A percentile compares a stretch with the other conserved stretches of the same genome.
phyloP scores from a whole-genome alignment of 2,329 filamentous ascomycete genomes.

The Stemphylium beticola region DNA sequence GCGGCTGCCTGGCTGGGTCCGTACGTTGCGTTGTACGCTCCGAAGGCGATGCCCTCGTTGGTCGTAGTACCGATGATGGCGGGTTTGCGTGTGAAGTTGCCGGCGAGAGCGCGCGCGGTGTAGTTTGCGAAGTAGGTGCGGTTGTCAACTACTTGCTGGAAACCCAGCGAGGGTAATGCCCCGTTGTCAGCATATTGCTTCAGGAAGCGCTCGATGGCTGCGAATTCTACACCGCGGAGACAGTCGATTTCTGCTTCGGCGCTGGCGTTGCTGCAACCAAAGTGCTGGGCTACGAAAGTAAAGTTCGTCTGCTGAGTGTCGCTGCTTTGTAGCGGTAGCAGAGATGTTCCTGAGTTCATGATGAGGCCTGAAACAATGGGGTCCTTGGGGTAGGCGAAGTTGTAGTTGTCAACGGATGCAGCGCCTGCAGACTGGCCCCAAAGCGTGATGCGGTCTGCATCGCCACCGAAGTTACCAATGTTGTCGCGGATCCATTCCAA shows the following conservation, averaged over 20 bases:
- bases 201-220: constrained; percentile 42
- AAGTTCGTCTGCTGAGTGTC: constrained; percentile 46
- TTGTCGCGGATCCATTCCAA: constrained; percentile 51
- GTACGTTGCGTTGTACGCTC: constrained; percentile 36
- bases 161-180: constrained; percentile 32
- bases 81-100: constrained; percentile 38
- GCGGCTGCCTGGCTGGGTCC: constrained; percentile 32
- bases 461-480: constrained; percentile 46
- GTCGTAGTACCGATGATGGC: constrained; percentile 47
- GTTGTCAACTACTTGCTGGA: constrained; percentile 39
- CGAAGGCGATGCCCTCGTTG: constrained; percentile 45
- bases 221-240: constrained; percentile 41
- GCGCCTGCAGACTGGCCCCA: constrained; percentile 51
- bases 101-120: constrained; percentile 37
- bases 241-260: constrained; percentile 44
- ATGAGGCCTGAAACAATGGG: constrained; percentile 52
- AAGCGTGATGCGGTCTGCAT: constrained; percentile 47
- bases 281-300: constrained; percentile 45
- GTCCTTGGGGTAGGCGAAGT: constrained; percentile 56
- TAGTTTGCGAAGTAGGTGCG: constrained; percentile 45
- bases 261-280: constrained; percentile 41
- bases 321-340: constrained; percentile 13
- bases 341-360: constrained; percentile 33
- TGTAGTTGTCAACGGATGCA: constrained; percentile 55
- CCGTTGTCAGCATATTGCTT: constrained; percentile 36